Evolutionary conservation across 345 rosid species (phyloP).

Genomic region (Lepidium aucheri): DNA sequence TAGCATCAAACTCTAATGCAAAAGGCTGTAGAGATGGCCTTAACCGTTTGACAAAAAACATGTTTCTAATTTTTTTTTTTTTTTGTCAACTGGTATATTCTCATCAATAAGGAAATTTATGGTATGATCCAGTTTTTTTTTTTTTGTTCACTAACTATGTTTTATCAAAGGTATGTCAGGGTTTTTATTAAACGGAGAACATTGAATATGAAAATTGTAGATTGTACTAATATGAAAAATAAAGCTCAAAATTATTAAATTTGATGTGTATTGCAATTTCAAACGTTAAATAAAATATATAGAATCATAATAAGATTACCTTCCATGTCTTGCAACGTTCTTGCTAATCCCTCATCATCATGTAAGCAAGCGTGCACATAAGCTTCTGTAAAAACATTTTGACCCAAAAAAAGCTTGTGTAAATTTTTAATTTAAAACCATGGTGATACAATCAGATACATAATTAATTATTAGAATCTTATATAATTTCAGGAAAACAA

Average conservation of each 20-base stretch:
- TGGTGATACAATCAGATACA: too few relatives aligned
- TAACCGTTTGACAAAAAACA: too few relatives aligned
- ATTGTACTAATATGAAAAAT: background rate
- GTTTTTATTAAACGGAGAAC: background rate
- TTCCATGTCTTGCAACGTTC: conserved; percentile 2
- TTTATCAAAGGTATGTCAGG: background rate
- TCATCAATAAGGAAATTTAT: too few relatives aligned
- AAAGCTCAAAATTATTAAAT: background rate
- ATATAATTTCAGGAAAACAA: background rate
- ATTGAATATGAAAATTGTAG: background rate
- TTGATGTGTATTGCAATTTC: background rate
- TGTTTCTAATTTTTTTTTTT: too few relatives aligned
- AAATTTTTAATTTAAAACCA: background rate
- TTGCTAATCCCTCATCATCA: conserved; percentile 7
- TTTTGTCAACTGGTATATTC: too few relatives aligned
- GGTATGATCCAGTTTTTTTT: too few relatives aligned
- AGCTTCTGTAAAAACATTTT: background rate
- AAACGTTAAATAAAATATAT: background rate
- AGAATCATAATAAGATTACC: background rate
- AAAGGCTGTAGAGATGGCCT: too few relatives aligned
- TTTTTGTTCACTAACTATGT: background rate
- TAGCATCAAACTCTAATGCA: too few relatives aligned
- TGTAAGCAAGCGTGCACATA: background rate
- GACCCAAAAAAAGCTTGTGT: background rate
- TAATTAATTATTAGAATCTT: background rate